phyloP scores from a whole-genome alignment of 176 grass and related monocot genomes.

The Rhipidocladum racemiflorum region DNA sequence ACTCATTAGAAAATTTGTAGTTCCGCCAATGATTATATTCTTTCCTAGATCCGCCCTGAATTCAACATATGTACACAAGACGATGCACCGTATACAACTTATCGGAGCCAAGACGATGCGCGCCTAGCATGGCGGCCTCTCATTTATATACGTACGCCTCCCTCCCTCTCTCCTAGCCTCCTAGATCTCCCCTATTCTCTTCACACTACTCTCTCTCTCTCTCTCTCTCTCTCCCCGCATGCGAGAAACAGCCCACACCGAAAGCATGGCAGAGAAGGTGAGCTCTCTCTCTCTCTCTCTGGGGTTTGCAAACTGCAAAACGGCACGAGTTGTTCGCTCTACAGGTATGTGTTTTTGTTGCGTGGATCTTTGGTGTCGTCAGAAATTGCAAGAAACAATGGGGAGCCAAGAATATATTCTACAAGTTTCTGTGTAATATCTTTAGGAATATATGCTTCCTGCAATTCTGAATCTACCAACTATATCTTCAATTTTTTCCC shows the following conservation, averaged over 20 bases:
- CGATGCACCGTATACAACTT: too few species aligned
- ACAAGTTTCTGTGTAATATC: background rate
- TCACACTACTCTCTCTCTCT: background rate
- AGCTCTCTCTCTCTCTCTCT: background rate
- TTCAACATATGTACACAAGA: too few species aligned
- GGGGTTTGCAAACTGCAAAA: background rate
- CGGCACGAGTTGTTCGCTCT: background rate
- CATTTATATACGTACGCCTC: conserved; percentile 35
- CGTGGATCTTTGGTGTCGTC: background rate
- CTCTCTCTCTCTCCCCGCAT: too few species aligned
- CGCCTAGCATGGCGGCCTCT: background rate
- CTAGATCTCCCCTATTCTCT: too few species aligned
- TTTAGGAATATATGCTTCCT: conserved; percentile 11
- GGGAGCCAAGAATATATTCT: background rate
- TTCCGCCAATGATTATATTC: too few species aligned
- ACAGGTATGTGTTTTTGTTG: background rate
- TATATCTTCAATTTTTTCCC: background rate
- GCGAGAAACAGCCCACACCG: too few species aligned
- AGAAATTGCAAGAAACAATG: background rate
- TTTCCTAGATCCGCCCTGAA: too few species aligned
- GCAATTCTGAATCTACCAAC: too few species aligned
- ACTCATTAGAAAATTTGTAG: too few species aligned
- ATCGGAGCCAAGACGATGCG: too few species aligned
- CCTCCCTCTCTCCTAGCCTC: background rate
- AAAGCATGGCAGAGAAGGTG: conserved; percentile 43